These are phyloP conservation scores for Baorangia bicolor DNA, from an alignment of 768 basidiomycete genomes.

Conservation along the genomic window DNA sequence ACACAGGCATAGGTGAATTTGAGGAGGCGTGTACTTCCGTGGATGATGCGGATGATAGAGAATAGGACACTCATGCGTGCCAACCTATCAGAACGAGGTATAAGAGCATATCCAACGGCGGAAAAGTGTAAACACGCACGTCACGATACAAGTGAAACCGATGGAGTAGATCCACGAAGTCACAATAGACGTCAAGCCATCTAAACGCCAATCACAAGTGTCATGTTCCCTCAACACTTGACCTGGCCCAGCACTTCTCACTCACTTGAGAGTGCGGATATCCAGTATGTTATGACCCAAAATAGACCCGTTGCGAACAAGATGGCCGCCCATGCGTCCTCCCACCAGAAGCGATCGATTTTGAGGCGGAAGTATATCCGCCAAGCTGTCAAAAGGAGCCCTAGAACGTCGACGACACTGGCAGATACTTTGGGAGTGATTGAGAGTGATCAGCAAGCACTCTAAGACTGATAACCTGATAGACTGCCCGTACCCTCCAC, in stretches of 20 bases:
- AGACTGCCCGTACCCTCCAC: neutral
- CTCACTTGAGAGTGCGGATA: neutral
- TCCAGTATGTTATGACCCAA: constrained; percentile 5
- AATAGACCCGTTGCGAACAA: neutral
- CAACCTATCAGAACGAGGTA: neutral
- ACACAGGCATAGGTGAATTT: neutral
- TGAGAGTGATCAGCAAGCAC: neutral
- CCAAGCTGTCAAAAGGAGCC: neutral
- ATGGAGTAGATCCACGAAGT: neutral
- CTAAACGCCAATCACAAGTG: neutral
- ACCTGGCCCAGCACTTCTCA: neutral
- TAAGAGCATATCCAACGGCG: neutral
- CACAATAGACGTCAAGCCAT: neutral
- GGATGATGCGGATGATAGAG: constrained; percentile 12
- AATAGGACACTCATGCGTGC: constrained; percentile 11
- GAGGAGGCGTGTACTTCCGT: neutral
- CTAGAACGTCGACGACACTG: neutral
- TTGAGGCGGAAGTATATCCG: constrained; percentile 6
- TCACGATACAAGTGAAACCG: neutral
- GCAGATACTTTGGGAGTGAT: neutral
- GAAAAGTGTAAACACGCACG: neutral
- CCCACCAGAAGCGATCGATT: constrained; percentile 13
- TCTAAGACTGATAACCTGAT: neutral
- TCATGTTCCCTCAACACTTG: neutral
- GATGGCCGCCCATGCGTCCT: constrained; percentile 11